Base-by-base conservation (phyloP, 768 basidiomycete genomes). In the Tulasnella sp. region DNA sequence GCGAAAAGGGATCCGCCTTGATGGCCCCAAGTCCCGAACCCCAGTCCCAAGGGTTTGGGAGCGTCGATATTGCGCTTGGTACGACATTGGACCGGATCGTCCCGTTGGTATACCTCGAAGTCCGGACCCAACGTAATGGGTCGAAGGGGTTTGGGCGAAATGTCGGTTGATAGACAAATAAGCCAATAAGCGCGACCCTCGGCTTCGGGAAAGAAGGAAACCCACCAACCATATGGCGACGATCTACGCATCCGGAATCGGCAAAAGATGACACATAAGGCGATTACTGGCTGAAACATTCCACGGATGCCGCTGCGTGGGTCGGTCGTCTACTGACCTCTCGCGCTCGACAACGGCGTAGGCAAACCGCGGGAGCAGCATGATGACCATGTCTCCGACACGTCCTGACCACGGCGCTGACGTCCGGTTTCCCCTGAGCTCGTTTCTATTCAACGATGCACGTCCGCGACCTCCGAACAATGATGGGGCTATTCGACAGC, bases 121-220 rank as follows among this genome's bases (percentile, higher is more conserved):
- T 4, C 9, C 26, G 6, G 55, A 32, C 57, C 57, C 57, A 26
- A 23, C 1, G n/a, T 32, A 26, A 15, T 16, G 57, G 57, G n/a
- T 61, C 35, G 35, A 23, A 29, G n/a, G 26, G 42, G 13, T 42
- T 9, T 9, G 57, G 57, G 57, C 57, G 57, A 61, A 61, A 61
- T 61, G 57, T 61, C 57, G 57, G 57, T n/a, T 61, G 57, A 61
- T 61, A 61, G 29, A 61, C 57, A 61, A 61, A 26, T 61, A 61
- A 29, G 15, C 57, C 57, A 61, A 61, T 61, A 61, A 61, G 57
- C 57, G 57, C 57, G 57, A 61, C 57, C 57, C 57, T 61, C 57
- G 57, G 57, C 57, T 61, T 61, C 57, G 57, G 42, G 57, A 61
- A 16, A 18, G 57, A 61, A 61, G 6, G 57, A 61, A n/a, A 61